Base-by-base conservation (phyloP, 2,329 filamentous ascomycete species). In the Fusarium setosum region DNA sequence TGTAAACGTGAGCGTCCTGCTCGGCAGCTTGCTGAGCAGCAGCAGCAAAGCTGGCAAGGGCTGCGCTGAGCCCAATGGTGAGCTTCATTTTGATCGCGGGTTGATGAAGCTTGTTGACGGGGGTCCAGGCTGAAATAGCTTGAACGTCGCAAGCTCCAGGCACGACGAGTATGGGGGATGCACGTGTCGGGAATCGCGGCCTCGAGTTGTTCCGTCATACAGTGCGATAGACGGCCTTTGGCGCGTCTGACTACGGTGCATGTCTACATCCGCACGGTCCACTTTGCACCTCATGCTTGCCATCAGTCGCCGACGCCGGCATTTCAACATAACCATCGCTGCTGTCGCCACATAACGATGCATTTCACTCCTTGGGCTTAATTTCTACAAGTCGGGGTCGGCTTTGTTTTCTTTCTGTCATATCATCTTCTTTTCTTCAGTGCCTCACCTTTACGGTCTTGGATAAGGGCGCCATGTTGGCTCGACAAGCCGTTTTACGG, bases 1-100 rank as follows among this genome's bases (percentile, higher is more conserved):
- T 79, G 75, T 85, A 89, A 65, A 86, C 86, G 66, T 84, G 81
- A 51, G 86, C 86, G 29, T 75, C 72, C 37, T 78, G 75, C 49
- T 84, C 80, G 52, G 86, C 85, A 38, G 76, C 72, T 49, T 78
- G 76, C 49, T 77, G 72, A 47, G 82, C 80, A 47, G 78, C 76
- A 56, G 77, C 75, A 56, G 74, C 73, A 68, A 77, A 74, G 71
- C 79, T 75, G 54, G 73, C 75, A 49, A 82, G 70, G 61, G 76
- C 77, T 61, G 76, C 76, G 56, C 76, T 70, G 60, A 81, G 72
- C 72, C 80, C 79, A 63, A 77, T 65, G 59, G 69, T 76, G 69
- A 81, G 77, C 78, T 80, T 82, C 80, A 82, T 82, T 73, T 71
- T 80, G 74, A 67, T 54, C 54, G 59, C 42, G 65, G 55, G 69